phyloP scores from a whole-genome alignment of 345 rosid species.

The Ceriops decandra region DNA sequence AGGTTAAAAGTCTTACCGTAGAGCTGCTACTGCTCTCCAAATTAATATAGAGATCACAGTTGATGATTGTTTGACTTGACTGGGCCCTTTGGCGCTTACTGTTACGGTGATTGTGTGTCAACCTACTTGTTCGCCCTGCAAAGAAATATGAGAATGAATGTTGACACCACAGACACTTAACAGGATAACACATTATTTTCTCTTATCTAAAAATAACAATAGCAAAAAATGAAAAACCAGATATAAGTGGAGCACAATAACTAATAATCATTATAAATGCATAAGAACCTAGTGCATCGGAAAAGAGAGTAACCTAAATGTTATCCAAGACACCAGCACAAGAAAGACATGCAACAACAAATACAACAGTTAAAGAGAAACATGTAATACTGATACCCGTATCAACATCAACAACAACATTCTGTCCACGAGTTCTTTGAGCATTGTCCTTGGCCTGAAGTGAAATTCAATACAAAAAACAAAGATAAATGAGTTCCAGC shows the following conservation, averaged over 20 bases:
- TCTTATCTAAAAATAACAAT: background rate
- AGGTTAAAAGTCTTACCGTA: conserved; percentile 30
- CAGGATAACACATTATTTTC: too few relatives aligned
- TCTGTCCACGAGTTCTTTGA: conserved; percentile 39
- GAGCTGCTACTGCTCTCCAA: conserved; percentile 45
- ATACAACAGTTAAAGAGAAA: background rate
- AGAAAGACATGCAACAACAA: background rate
- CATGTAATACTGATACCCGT: conserved; percentile 40
- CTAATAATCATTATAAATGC: too few relatives aligned
- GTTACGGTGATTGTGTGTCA: conserved; percentile 18
- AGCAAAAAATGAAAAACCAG: background rate
- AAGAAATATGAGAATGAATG: too few relatives aligned
- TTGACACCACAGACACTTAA: too few relatives aligned
- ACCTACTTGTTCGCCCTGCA: conserved; percentile 34
- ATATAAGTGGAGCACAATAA: background rate
- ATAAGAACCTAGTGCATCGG: too few relatives aligned
- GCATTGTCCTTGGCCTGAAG: conserved; percentile 76
- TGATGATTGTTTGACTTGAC: conserved; percentile 27
- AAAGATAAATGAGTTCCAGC: background rate
- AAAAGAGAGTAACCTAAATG: too few relatives aligned
- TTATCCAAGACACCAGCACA: background rate
- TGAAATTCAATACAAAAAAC: conserved; percentile 6
- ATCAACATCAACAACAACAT: conserved; percentile 56
- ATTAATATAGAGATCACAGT: conserved; percentile 42
- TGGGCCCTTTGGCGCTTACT: conserved; percentile 45